Base-by-base conservation (phyloP, 495 filamentous ascomycete genomes). In the Neohortaea acidophila region DNA sequence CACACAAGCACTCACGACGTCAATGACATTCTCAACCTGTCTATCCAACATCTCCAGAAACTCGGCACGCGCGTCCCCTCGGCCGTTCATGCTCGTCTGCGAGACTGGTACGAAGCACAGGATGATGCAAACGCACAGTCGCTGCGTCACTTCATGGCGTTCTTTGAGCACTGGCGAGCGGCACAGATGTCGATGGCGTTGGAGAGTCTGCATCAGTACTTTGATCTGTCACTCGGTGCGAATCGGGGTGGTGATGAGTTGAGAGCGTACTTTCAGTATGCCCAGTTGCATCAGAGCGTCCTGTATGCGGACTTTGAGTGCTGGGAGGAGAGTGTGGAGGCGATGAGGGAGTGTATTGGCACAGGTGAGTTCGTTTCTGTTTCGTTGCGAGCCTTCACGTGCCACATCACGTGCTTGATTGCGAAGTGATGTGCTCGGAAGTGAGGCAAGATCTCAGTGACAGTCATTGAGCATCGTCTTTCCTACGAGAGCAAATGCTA, bases 231-330 rank as follows among this genome's bases (percentile, higher is more conserved):
- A 19, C 34, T 50, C 7, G 26, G 34, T 15, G 38, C 30, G 26
- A 36, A 43, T 15, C n/a, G 21, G 12, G 23, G 20, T 15, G 18
- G 13, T 4, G 89, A 84, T 4, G 89, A 83, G 4, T 85, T 94
- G 81, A 74, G 80, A 15, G 71, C 70, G n/a, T 84, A 85, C 46
- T 96, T 96, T 54, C 89, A 94, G 49, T 96, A 94, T 54, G 91
- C 91, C 10, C 64, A 94, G n/a, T 71, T 97, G 45, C 94, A 93
- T 52, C 66, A 92, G 18, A 86, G 84, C 10, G 81, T 94, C 32
- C 69, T 96, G 10, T 87, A 96, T 50, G 84, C 86, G 2, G 91
- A 96, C 58, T 96, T 94, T 60, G 87, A 85, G 24, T 92, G 83
- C 43, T 79, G 83, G 56, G 67, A 69, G 27, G 89, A 96, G 61